Base-by-base conservation (phyloP, 2,329 filamentous ascomycete genomes). In the Ilyonectria mors-panacis region DNA sequence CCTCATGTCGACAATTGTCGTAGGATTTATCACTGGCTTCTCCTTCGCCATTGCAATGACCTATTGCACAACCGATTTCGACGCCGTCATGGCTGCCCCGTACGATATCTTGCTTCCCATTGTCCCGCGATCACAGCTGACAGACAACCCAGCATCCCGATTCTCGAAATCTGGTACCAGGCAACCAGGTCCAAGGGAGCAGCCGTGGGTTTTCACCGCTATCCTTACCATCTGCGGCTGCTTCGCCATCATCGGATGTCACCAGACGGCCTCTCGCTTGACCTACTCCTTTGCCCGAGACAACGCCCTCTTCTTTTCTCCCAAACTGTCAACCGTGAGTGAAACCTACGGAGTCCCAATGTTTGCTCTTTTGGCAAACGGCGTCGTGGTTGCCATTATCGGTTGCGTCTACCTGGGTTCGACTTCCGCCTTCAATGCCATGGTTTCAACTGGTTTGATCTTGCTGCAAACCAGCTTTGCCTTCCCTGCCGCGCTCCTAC, bases 11-110 rank as follows among this genome's bases (percentile, higher is more conserved):
- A 79, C 78, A 0, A 70, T 82, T 0, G 63, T 71, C 1, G 76
- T 81, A 17, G 79, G 79, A 2, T 81, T 81, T 35, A 56, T 78
- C 28, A 79, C 78, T 1, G 74, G 73, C 51, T 73, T 79, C 47
- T 30, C 76, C 51, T 78, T 80, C 72, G 55, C 76, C n/a, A 64
- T 77, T 42, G 67, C 78, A 59, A 73, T 80, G 74, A 63, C 71
- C 35, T 70, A 75, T 60, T 64, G 74, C 58, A 74, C 68, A 6
- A 67, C 67, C 8, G 71, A 75, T 17, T 48, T 75, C 15, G 68
- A 70, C n/a, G 50, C 55, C n/a, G 66, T 71, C 30, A 62, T 66
- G 17, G 61, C 45, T 26, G 30, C 65, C 15, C 57, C 57, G 65
- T 65, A 61, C 45, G 65, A 42, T 2, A 9, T 7, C 2, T n/a